phyloP scores from a whole-genome alignment of 2,329 filamentous ascomycete species.

The Fusarium sp. region DNA sequence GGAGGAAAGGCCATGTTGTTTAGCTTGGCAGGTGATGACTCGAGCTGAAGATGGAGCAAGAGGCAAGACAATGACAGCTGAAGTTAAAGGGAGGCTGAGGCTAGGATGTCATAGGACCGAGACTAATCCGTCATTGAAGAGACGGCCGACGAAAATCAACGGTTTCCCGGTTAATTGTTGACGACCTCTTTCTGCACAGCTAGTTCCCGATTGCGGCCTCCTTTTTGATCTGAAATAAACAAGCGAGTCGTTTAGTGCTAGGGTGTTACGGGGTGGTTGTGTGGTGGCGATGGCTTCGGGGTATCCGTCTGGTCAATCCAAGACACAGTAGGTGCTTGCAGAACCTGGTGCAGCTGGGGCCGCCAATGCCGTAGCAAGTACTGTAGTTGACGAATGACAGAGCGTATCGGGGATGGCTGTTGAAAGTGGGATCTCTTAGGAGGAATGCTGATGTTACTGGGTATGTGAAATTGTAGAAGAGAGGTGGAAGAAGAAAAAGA shows the following conservation, averaged over 20 bases:
- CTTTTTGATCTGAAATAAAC: conserved; percentile 20
- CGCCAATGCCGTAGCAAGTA: conserved; percentile 33
- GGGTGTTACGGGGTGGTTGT: conserved; percentile 40
- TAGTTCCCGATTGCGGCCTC: conserved; percentile 22
- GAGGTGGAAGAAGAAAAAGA: conserved; percentile 11
- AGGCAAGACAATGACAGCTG: conserved; percentile 47
- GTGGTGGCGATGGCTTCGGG: conserved; percentile 49
- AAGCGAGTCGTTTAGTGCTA: conserved; percentile 40
- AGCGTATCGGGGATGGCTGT: conserved; percentile 30
- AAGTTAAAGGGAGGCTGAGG: conserved; percentile 38
- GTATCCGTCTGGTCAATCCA: conserved; percentile 41
- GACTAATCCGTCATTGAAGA: conserved; percentile 47
- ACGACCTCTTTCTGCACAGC: neutral
- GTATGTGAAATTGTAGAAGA: conserved; percentile 10
- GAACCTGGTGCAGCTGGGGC: conserved; percentile 46
- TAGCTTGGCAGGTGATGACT: conserved; percentile 39
- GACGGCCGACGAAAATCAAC: conserved; percentile 24
- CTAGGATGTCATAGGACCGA: conserved; percentile 44
- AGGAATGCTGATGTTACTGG: conserved; percentile 17
- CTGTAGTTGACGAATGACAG: conserved; percentile 41
- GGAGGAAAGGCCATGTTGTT: conserved; percentile 56
- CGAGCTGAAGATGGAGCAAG: conserved; percentile 47
- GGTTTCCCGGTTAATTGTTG: conserved; percentile 17
- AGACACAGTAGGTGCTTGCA: conserved; percentile 30
- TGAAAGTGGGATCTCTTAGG: conserved; percentile 22